Evolutionary conservation across 306 rosid genomes (phyloP).

Genomic region (Comarum palustre): DNA sequence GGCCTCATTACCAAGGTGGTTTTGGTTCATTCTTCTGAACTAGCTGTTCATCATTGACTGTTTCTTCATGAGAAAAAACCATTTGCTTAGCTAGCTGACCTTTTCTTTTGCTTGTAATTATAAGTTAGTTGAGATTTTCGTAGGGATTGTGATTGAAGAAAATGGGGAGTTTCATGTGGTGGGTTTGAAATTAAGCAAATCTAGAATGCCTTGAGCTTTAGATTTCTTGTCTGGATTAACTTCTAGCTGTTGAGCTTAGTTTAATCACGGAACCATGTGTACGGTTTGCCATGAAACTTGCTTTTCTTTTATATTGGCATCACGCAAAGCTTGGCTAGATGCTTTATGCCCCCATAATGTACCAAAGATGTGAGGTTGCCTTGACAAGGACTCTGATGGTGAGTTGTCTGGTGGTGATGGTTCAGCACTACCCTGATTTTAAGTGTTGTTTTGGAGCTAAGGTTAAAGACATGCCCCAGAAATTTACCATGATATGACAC

Average conservation of each 20-base stretch:
- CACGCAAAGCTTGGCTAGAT: background rate
- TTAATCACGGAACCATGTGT: slow-evolving; percentile 27
- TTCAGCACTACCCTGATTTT: background rate
- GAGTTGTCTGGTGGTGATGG: slow-evolving; percentile 7
- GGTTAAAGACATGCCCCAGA: background rate
- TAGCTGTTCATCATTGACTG: slow-evolving; percentile 5
- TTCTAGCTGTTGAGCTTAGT: slow-evolving; percentile 18
- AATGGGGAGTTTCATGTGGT: slow-evolving; percentile 18
- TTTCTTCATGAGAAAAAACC: slow-evolving; percentile 23
- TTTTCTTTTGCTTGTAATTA: slow-evolving; percentile 3
- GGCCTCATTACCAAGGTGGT: slow-evolving; percentile 16
- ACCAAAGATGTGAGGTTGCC: background rate
- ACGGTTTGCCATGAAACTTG: slow-evolving; percentile 10
- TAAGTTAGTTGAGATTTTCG: background rate
- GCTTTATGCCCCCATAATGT: background rate
- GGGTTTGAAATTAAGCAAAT: slow-evolving; percentile 27
- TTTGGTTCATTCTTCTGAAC: background rate
- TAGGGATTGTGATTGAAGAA: slow-evolving; percentile 17
- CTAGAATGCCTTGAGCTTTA: slow-evolving; percentile 6
- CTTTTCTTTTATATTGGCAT: background rate
- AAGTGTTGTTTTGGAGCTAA: background rate
- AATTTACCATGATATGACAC: background rate
- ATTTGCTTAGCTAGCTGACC: slow-evolving; percentile 19
- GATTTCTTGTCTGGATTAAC: slow-evolving; percentile 17
- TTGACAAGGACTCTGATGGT: background rate